Conservation (phyloP, 1,284 basidiomycete species). For the Melampsora larici-populina region DNA sequence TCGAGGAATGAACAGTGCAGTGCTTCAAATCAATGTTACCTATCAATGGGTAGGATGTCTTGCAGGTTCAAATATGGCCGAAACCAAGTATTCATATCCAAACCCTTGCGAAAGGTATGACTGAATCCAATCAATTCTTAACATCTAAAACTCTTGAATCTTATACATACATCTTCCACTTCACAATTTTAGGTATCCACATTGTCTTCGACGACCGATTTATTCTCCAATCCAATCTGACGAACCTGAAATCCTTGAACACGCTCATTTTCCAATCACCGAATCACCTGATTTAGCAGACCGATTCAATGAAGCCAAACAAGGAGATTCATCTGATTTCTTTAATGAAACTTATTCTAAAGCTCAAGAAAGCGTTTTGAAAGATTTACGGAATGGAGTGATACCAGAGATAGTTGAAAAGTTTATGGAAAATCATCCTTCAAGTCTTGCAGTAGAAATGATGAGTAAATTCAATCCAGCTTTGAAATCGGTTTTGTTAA, state of each 20-base stretch:
- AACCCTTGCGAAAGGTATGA: slow-evolving; percentile 27
- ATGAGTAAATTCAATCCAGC: background rate
- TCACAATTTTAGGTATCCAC: background rate
- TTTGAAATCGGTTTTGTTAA: no score
- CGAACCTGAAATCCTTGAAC: background rate
- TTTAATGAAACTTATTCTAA: background rate
- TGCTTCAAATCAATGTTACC: slow-evolving; percentile 8
- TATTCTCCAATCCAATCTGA: background rate
- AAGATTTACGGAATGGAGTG: background rate
- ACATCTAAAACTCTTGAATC: no score
- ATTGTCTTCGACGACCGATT: slow-evolving; percentile 6
- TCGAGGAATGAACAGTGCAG: background rate
- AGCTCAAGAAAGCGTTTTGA: background rate
- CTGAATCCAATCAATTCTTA: background rate
- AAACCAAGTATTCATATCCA: slow-evolving; percentile 18
- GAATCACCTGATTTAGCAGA: background rate
- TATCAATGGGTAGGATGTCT: background rate
- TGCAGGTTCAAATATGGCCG: background rate
- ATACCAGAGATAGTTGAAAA: background rate
- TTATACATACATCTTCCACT: no score
- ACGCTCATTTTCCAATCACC: background rate
- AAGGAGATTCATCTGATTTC: background rate
- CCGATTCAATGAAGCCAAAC: background rate
- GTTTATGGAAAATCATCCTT: background rate
- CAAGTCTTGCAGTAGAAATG: background rate